A percentile compares a stretch with the other conserved stretches of the same genome.
phyloP scores from a whole-genome alignment of 352 stramenopile genomes.

The Peronospora tabacina region DNA sequence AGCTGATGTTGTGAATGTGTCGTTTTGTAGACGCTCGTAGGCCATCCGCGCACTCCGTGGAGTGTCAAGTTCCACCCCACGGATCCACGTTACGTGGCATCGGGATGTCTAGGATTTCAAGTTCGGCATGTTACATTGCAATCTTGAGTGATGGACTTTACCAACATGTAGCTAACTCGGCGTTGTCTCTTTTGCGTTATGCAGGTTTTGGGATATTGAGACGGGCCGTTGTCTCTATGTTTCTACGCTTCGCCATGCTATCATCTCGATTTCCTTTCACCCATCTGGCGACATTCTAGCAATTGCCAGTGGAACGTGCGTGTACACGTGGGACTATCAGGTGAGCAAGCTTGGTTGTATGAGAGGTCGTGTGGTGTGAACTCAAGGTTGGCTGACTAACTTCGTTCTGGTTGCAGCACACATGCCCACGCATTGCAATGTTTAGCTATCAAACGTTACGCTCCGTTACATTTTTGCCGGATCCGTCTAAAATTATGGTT shows the following conservation, averaged over 20 bases:
- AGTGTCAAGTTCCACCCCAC: slow-evolving; percentile 98
- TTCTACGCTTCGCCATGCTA: slow-evolving; percentile 89
- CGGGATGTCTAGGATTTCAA: slow-evolving; percentile 95
- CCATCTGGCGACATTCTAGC: slow-evolving; percentile 90
- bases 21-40: slow-evolving; percentile 71
- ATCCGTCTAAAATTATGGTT: slow-evolving; percentile 89
- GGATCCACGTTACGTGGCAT: slow-evolving; percentile 90
- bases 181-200: neutral
- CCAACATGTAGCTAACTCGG: neutral
- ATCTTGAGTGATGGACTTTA: neutral
- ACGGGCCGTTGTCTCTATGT: slow-evolving; percentile 90
- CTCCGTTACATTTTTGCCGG: slow-evolving; percentile 90
- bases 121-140: slow-evolving; percentile 49
- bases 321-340: slow-evolving; percentile 95
- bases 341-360: slow-evolving; percentile 44
- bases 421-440: slow-evolving; percentile 76
- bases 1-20: slow-evolving; percentile 1
- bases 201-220: slow-evolving; percentile 84
- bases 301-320: slow-evolving; percentile 90
- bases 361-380: neutral
- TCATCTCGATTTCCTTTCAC: slow-evolving; percentile 97
- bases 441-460: slow-evolving; percentile 88
- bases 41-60: slow-evolving; percentile 89
- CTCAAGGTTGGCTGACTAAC: neutral
- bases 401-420: slow-evolving; percentile 38